These are phyloP conservation scores for Oryza australiensis DNA, from an alignment of 176 grass and related monocot species.

Conservation along the genomic window DNA sequence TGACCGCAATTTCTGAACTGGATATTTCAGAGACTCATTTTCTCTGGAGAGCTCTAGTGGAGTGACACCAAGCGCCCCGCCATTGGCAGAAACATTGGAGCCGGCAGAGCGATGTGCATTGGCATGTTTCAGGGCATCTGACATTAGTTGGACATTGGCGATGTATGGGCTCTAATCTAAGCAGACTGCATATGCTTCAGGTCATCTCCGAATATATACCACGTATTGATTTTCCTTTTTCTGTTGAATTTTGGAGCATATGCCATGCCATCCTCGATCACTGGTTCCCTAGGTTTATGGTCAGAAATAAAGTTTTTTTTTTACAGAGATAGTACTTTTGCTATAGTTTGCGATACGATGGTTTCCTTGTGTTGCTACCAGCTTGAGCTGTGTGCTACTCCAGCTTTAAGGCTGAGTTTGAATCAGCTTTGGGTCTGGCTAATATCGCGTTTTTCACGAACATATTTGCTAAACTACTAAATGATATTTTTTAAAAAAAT, in stretches of 20 bases:
- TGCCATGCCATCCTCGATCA: no score
- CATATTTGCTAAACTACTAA: no score
- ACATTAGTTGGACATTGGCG: conserved; percentile 10
- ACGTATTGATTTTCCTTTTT: not conserved
- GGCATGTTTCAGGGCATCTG: conserved; percentile 17
- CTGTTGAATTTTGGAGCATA: not conserved
- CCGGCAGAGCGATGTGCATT: not conserved
- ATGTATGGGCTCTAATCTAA: conserved; percentile 19
- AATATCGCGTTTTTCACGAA: no score
- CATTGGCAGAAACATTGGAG: conserved; percentile 27
- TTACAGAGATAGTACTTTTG: no score
- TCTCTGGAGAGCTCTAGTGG: not conserved
- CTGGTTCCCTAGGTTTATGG: no score
- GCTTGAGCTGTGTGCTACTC: no score
- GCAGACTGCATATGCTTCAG: not conserved
- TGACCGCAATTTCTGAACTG: not conserved
- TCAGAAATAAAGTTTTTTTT: no score
- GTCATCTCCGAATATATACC: not conserved
- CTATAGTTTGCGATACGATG: no score
- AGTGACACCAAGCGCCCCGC: not conserved
- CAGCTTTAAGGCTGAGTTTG: no score
- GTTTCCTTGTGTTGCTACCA: no score
- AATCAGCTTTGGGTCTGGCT: no score
- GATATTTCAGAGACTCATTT: conserved; percentile 5
- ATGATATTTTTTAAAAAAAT: no score